Conservation (phyloP, 768 basidiomycete genomes). For the Lepiota brunneoincarnata region DNA sequence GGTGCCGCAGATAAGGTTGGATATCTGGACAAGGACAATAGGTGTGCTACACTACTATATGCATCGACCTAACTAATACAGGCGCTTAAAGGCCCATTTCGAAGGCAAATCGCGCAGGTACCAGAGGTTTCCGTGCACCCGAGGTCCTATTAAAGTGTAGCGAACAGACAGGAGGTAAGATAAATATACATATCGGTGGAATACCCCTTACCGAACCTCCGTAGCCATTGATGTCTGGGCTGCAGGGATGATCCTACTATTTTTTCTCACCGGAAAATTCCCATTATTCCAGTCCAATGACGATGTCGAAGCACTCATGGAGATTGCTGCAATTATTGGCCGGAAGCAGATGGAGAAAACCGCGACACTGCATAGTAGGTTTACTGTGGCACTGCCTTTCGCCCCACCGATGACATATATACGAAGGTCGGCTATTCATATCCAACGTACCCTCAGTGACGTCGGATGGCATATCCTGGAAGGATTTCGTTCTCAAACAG, state of each 20-base stretch:
- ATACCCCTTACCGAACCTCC: not conserved
- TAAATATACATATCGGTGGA: not conserved
- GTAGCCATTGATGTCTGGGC: conserved; percentile 97
- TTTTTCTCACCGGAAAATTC: conserved; percentile 90
- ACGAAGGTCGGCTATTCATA: conserved; percentile 78
- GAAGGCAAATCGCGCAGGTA: conserved; percentile 96
- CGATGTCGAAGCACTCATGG: conserved; percentile 94
- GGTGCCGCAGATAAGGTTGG: conserved; percentile 70
- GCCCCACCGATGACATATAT: not conserved
- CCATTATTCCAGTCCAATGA: conserved; percentile 93
- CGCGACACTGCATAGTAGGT: conserved; percentile 86
- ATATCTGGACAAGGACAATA: conserved; percentile 69
- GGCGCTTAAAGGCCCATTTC: conserved; percentile 59
- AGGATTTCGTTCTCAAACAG: conserved; percentile 68
- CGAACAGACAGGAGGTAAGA: conserved; percentile 86
- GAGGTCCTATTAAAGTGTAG: conserved; percentile 94
- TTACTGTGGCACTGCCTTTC: not conserved
- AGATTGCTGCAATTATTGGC: conserved; percentile 87
- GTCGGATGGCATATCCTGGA: conserved; percentile 65
- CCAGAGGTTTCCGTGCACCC: conserved; percentile 94
- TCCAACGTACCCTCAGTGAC: conserved; percentile 87
- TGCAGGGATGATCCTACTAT: conserved; percentile 86
- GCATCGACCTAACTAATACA: not conserved
- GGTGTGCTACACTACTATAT: conserved; percentile 38
- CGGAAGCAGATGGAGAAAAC: conserved; percentile 77